Percentiles rank a stretch among this genome's conserved stretches.
These are phyloP conservation scores for Parascedosporium putredinis DNA, from an alignment of 2,329 filamentous ascomycete genomes.

Conservation along the genomic window DNA sequence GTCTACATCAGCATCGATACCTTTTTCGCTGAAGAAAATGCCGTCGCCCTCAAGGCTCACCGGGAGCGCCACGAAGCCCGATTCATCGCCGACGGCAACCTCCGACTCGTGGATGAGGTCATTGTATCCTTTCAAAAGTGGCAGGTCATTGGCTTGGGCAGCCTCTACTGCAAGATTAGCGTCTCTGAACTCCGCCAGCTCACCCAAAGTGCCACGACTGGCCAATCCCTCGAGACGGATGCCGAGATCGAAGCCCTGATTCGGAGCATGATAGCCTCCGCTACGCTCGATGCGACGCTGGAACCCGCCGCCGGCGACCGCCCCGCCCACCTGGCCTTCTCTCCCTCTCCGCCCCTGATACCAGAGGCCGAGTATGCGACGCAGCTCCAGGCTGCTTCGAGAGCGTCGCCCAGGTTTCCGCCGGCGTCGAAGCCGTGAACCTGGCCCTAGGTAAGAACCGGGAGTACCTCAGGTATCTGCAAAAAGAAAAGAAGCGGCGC, in stretches of 20 bases:
- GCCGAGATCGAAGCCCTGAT: conserved; percentile 36
- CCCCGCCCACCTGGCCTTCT: conserved; percentile 41
- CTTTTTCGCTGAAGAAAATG: conserved; percentile 18
- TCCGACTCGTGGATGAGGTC: conserved; percentile 59
- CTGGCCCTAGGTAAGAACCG: conserved; percentile 43
- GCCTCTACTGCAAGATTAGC: conserved; percentile 55
- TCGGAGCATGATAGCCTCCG: conserved; percentile 42
- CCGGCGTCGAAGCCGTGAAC: conserved; percentile 40
- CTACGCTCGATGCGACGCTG: conserved; percentile 43
- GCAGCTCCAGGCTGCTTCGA: conserved; percentile 31
- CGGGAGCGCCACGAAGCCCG: conserved; percentile 43
- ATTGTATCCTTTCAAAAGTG: conserved; percentile 62
- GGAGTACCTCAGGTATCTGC: conserved; percentile 41
- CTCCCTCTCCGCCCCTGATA: conserved; percentile 28
- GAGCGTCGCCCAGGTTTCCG: conserved; percentile 33
- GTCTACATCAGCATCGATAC: conserved; percentile 55
- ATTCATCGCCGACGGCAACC: conserved; percentile 66
- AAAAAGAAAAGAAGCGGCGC: conserved; percentile 33
- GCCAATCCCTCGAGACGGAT: conserved; percentile 28
- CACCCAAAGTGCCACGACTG: conserved; percentile 46
- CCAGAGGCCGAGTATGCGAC: conserved; percentile 40
- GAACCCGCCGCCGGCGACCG: conserved; percentile 31
- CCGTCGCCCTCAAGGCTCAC: conserved; percentile 52
- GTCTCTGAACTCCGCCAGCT: conserved; percentile 39
- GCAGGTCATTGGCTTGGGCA: conserved; percentile 62